phyloP scores from a whole-genome alignment of 2,329 filamentous ascomycete species.

The Fusarium marasasianum region DNA sequence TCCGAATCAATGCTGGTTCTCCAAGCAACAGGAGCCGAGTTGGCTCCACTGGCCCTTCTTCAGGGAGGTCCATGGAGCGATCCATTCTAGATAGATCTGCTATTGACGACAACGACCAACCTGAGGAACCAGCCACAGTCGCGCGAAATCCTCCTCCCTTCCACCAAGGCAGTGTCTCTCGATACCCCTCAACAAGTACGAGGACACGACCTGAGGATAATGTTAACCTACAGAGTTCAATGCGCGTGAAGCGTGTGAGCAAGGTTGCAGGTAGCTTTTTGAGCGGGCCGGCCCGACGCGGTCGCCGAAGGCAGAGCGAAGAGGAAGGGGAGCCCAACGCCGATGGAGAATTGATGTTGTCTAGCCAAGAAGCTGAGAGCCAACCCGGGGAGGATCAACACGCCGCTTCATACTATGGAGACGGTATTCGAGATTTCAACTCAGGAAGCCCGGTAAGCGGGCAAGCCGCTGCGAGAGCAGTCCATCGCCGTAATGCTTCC shows the following conservation, averaged over 20 bases:
- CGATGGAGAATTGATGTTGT: conserved; percentile 53
- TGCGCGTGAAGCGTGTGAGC: conserved; percentile 80
- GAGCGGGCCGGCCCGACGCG: conserved; percentile 81
- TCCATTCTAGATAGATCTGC: conserved; percentile 48
- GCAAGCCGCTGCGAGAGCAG: conserved; percentile 54
- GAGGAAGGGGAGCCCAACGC: conserved; percentile 65
- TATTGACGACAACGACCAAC: conserved; percentile 57
- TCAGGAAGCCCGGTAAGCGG: conserved; percentile 69
- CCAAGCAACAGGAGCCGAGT: conserved; percentile 56
- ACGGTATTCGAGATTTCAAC: conserved; percentile 58
- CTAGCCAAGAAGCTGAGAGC: conserved; percentile 55
- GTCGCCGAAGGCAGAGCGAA: conserved; percentile 60
- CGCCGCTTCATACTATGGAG: conserved; percentile 57
- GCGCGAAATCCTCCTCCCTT: conserved; percentile 57
- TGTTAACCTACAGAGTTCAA: conserved; percentile 73
- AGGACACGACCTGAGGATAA: conserved; percentile 69
- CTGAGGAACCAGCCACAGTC: conserved; percentile 61
- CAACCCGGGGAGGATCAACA: conserved; percentile 50
- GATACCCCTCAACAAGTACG: conserved; percentile 60
- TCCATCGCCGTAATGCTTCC: conserved; percentile 53
- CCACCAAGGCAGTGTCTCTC: conserved; percentile 63
- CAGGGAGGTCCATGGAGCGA: conserved; percentile 50
- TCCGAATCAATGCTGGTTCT: conserved; percentile 64
- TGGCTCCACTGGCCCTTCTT: conserved; percentile 50
- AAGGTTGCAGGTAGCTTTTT: conserved; percentile 81